Conservation (phyloP, 345 rosid species). For the Tarenaya hassleriana region DNA sequence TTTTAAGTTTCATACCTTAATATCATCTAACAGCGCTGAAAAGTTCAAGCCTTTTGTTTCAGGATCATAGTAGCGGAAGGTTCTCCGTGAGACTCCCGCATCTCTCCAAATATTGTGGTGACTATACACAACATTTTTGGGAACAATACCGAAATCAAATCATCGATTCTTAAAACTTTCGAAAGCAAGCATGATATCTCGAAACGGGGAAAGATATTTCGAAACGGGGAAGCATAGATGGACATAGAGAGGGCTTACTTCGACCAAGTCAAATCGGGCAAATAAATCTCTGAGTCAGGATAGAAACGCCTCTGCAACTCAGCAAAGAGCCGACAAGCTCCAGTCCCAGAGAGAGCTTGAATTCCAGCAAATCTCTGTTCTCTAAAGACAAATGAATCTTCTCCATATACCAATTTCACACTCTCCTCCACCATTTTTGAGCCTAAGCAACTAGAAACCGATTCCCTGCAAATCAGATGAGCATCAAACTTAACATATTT, state of each 20-base stretch:
- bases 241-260: slow-evolving; percentile 29
- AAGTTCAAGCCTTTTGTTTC: slow-evolving; percentile 43
- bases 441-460: slow-evolving; percentile 33
- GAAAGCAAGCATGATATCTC: too few species aligned
- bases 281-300: slow-evolving; percentile 44
- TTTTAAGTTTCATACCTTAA: slow-evolving; percentile 30
- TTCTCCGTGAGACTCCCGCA: slow-evolving; percentile 35
- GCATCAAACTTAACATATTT: not conserved
- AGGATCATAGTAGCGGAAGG: slow-evolving; percentile 39
- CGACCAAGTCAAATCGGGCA: slow-evolving; percentile 61
- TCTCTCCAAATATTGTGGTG: slow-evolving; percentile 60
- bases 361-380: slow-evolving; percentile 47
- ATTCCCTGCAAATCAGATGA: slow-evolving; percentile 35
- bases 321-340: slow-evolving; percentile 61
- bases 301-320: slow-evolving; percentile 51
- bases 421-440: slow-evolving; percentile 46
- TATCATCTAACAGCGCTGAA: slow-evolving; percentile 40
- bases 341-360: slow-evolving; percentile 56
- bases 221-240: too few species aligned
- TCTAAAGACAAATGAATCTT: slow-evolving; percentile 36
- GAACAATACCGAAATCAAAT: not conserved
- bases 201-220: too few species aligned
- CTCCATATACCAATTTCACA: slow-evolving; percentile 44
- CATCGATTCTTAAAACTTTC: not conserved
- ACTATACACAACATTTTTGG: slow-evolving; percentile 23